phyloP scores from a whole-genome alignment of 768 basidiomycete species.

The Mycena galericulata region DNA sequence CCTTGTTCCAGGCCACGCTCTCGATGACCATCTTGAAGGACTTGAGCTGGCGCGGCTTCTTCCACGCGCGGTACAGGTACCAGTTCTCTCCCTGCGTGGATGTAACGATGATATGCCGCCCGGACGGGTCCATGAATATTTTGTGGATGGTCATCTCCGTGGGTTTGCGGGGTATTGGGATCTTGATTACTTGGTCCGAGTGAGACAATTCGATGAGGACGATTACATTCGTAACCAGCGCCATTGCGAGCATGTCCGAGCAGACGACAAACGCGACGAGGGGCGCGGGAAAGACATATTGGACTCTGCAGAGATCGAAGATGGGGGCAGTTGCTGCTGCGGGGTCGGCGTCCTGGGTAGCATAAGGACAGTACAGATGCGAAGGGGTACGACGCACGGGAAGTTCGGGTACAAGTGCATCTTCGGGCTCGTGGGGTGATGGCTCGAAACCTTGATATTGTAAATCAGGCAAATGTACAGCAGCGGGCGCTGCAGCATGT shows the following conservation, averaged over 20 bases:
- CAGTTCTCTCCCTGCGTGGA: constrained; percentile 93
- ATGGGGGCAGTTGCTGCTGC: constrained; percentile 63
- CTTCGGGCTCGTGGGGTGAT: constrained; percentile 66
- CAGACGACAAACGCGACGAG: constrained; percentile 85
- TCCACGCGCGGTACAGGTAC: constrained; percentile 87
- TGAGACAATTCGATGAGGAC: constrained; percentile 92
- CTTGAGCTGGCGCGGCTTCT: constrained; percentile 85
- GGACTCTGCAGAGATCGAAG: constrained; percentile 90
- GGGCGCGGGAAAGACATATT: constrained; percentile 89
- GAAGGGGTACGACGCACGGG: constrained; percentile 28
- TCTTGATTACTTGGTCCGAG: constrained; percentile 86
- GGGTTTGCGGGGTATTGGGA: constrained; percentile 80
- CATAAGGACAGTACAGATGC: constrained; percentile 4
- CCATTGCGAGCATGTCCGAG: constrained; percentile 91
- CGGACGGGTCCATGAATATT: constrained; percentile 93
- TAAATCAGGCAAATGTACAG: constrained; percentile 64
- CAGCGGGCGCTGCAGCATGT: constrained; percentile 71
- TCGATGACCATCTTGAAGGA: constrained; percentile 89
- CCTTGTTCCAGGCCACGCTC: constrained; percentile 91
- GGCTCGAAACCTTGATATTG: constrained; percentile 93
- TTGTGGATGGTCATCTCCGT: constrained; percentile 84
- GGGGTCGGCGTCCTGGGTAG: constrained; percentile 45
- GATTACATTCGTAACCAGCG: constrained; percentile 77
- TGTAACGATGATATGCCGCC: constrained; percentile 89
- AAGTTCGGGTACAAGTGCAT: constrained; percentile 54